Base-by-base conservation (phyloP, 306 rosid species). In the Quercus cerris region DNA sequence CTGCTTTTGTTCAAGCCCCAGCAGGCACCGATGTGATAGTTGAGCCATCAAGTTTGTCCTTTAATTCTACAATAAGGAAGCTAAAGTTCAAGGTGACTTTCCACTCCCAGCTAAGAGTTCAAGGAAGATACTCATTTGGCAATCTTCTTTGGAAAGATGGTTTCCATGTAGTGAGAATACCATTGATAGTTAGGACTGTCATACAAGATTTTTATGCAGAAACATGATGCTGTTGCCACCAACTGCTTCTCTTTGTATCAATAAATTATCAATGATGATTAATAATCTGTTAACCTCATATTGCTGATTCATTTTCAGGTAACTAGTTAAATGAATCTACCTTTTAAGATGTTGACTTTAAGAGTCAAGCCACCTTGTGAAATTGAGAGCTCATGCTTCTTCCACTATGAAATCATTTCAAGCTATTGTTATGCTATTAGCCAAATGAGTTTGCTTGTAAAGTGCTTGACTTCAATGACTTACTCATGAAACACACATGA, bases 101-200 rank as follows among this genome's bases (percentile, higher is more conserved):
- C 70, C 58, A 69, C 19, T 78, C 97, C 8, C 57, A 19, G 70
- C 74, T 86, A 13, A 76, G 72, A 44, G 83, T 86, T 81, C 81
- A 81, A 75, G 90, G 90, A 31, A 84, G 89, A 71, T 89, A 81
- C 80, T 70, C 86, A 4, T 89, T 91, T 49, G 97, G 97, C 51
- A 79, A 89, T 83, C 78, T 91, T 56, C 75, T 75, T 25, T 89
- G 88, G 93, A 86, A 81, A 86, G 90, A 87, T 84, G 89, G 92
- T 49, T 77, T 25, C 7, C 89, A 88, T 81, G 71, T 76, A 33
- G 91, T 86, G 62, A 88, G 87, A 72, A 81, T 84, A 74, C 88
- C 90, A 10, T 71, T 90, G 23, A 55, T 71, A n/a, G 88, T 89
- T 13, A 78, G 85, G 56, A 55, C 82, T 70, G 87, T 88, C 67